These are phyloP conservation scores for Selaginella moellendorffii DNA, from an alignment of 75 land plant genomes.

Conservation along the genomic window DNA sequence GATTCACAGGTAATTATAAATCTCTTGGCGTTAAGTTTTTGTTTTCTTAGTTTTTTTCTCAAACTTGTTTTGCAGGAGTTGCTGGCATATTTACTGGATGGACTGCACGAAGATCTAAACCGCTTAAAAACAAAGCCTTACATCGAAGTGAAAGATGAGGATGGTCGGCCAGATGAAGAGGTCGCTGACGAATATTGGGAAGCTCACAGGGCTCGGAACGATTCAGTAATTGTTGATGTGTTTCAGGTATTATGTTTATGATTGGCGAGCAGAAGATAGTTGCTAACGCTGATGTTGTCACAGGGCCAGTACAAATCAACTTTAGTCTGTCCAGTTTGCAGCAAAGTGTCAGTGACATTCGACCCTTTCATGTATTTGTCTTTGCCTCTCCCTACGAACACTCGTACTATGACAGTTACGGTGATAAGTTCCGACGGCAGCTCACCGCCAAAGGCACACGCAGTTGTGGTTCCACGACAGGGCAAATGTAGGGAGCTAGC, in stretches of 20 bases:
- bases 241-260: neutral
- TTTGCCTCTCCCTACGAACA: conserved; percentile 6
- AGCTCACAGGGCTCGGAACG: conserved; percentile 4
- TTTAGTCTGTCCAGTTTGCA: conserved; percentile 3
- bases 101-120: conserved; percentile 5
- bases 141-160: conserved; percentile 6
- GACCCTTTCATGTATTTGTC: conserved; percentile 9
- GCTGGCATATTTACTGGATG: conserved; percentile 5
- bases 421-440: neutral
- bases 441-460: neutral
- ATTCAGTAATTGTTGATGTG: conserved; percentile 1
- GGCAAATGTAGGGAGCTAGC: conserved; percentile 1
- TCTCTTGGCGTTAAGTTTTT: neutral
- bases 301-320: conserved; percentile 12
- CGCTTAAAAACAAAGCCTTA: conserved; percentile 5
- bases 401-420: neutral
- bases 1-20: conserved; percentile 5
- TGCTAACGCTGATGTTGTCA: neutral
- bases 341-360: conserved; percentile 5
- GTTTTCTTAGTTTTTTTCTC: neutral
- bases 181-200: conserved; percentile 5
- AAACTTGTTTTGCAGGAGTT: conserved; percentile 5
- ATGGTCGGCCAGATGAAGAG: conserved; percentile 10
- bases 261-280: neutral
- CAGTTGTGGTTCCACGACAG: neutral